Evolutionary conservation across 2,329 filamentous ascomycete genomes (phyloP).

Genomic region (Neofusicoccum laricinum): DNA sequence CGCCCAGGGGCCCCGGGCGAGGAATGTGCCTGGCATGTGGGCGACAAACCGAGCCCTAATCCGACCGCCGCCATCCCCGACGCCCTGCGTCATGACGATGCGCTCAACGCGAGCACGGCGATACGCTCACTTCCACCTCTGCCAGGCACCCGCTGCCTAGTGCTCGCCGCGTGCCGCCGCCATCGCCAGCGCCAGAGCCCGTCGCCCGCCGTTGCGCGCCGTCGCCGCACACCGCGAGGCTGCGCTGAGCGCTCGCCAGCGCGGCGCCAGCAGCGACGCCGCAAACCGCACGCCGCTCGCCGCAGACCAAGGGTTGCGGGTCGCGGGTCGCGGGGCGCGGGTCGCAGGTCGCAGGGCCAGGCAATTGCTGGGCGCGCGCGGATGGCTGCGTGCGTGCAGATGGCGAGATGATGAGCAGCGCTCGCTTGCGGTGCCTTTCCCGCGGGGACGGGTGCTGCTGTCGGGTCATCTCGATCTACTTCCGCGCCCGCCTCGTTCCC

Average conservation of each 20-base stretch:
- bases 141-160: conserved; percentile 2
- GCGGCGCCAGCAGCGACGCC: neutral
- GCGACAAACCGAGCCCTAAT: conserved; percentile 1
- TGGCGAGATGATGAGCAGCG: conserved; percentile 7
- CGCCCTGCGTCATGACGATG: conserved; percentile 9
- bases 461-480: conserved; percentile 4
- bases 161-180: neutral
- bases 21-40: conserved; percentile 11
- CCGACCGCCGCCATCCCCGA: conserved; percentile 6
- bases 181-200: neutral
- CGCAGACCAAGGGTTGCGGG: neutral
- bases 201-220: neutral
- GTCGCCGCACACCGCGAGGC: too few species aligned
- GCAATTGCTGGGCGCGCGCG: neutral
- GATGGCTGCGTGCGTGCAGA: conserved; percentile 2
- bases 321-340: neutral
- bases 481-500: neutral
- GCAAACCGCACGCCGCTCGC: neutral
- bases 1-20: neutral
- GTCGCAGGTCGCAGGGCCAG: neutral
- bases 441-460: conserved; percentile 4
- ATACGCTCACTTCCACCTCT: neutral
- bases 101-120: neutral
- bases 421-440: conserved; percentile 13
- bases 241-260: neutral